Evolutionary conservation across 1,284 basidiomycete species (phyloP), one percentile per base, ranked within the genome.

Genomic region (Tylopilus sp.): DNA sequence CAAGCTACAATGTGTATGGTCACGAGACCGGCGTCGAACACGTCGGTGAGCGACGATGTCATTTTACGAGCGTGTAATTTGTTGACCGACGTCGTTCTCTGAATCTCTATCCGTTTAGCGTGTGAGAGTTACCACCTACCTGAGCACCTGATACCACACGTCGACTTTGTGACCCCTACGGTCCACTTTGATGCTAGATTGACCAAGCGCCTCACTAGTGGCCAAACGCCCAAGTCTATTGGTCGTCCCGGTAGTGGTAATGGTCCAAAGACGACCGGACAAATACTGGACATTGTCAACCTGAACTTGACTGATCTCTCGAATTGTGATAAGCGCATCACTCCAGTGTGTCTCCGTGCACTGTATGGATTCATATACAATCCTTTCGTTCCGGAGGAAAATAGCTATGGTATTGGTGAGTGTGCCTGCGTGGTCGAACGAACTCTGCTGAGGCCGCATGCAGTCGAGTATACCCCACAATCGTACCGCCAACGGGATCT

Each of bases 401-500:
- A 82, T 50, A 74, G 70, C 18, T 78, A 68, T 55, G 79, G 75
- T 10, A 73, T 82, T 42, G 73, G 78, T 76, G 48, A 59, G 60
- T 46, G 13, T 3, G 8, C 16, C 13, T 6, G 31, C 35, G 60
- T 51, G 6, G 5, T 44, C 21, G 3, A 26, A 21, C 7, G 38
- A 43, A 23, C 9, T 31, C 15, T n/a, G 7, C 26, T 50, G 36
- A 60, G 0, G 21, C 37, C 2, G 38, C 11, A 15, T 28, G 4
- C 40, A 77, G 78, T 74, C 46, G 77, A 79, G 53, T 77, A 73
- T 53, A 74, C 73, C 6, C 78, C 78, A 2, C 72, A 77, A 50
- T 63, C 77, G 2, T 79, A 71, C 56, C 52, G 71, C 13, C 67
- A 71, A 30, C 54, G 53, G 1, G 78, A 79, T 51, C 63, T 80